These are phyloP conservation scores for Punica granatum DNA, from an alignment of 345 rosid species.

Conservation along the genomic window DNA sequence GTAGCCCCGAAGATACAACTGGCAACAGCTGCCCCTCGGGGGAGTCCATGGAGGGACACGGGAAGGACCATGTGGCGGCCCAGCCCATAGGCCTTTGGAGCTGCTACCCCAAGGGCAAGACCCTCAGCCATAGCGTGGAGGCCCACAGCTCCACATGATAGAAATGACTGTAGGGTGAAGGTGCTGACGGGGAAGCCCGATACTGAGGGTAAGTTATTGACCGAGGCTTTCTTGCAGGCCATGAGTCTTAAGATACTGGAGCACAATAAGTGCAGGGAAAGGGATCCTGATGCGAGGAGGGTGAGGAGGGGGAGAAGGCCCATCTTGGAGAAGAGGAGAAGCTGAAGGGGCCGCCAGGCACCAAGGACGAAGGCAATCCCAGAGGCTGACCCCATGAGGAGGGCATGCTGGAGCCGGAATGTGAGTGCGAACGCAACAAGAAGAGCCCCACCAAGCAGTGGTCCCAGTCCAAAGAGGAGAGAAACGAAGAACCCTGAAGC, in stretches of 20 bases:
- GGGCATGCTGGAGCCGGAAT: conserved; percentile 77
- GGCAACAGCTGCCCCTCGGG: conserved; percentile 95
- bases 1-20: conserved; percentile 93
- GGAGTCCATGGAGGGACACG: conserved; percentile 89
- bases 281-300: conserved; percentile 58
- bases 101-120: conserved; percentile 96
- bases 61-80: conserved; percentile 98
- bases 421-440: conserved; percentile 75
- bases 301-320: conserved; percentile 50
- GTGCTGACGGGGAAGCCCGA: conserved; percentile 60
- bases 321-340: conserved; percentile 69
- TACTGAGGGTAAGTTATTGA: conserved; percentile 33
- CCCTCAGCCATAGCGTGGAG: conserved; percentile 96
- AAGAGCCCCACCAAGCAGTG: conserved; percentile 74
- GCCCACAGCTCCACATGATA: conserved; percentile 84
- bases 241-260: conserved; percentile 47
- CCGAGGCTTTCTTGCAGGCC: conserved; percentile 48
- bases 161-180: conserved; percentile 76
- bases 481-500: conserved; percentile 98
- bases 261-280: conserved; percentile 44
- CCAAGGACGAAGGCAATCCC: conserved; percentile 92
- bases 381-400: conserved; percentile 88
- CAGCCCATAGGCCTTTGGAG: conserved; percentile 91
- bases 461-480: conserved; percentile 94
- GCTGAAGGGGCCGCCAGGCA: conserved; percentile 86